A percentile compares a stretch with the other conserved stretches of the same genome.
Conservation (phyloP, 2,329 filamentous ascomycete genomes). For the Cercospora berteroae region DNA sequence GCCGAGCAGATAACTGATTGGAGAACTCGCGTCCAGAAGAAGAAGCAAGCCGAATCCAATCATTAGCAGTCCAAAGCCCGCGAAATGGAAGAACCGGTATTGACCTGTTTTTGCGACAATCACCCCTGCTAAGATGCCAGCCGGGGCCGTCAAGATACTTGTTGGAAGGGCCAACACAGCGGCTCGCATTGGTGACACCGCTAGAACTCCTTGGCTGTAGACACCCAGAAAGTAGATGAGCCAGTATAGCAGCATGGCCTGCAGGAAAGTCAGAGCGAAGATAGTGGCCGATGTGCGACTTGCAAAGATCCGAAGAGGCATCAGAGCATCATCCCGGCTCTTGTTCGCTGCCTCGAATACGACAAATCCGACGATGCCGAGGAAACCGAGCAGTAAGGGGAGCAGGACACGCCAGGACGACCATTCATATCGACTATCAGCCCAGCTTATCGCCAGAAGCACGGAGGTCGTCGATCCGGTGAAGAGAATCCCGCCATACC, state of each 20-base stretch:
- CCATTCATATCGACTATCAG: constrained; percentile 12
- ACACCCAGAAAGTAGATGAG: constrained; percentile 65
- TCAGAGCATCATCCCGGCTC: constrained; percentile 73
- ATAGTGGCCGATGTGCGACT: constrained; percentile 63
- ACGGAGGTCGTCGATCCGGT: constrained; percentile 60
- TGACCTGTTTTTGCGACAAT: constrained; percentile 45
- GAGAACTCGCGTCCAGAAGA: constrained; percentile 29
- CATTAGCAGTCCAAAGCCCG: constrained; percentile 34
- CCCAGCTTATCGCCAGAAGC: constrained; percentile 9
- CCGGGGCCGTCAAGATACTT: constrained; percentile 8
- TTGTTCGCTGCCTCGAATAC: constrained; percentile 49
- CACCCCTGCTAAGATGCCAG: constrained; percentile 23
- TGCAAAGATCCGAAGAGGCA: constrained; percentile 68
- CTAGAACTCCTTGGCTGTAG: constrained; percentile 61
- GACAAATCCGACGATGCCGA: constrained; percentile 57
- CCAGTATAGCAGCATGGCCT: constrained; percentile 73
- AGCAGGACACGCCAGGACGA: constrained; percentile 41
- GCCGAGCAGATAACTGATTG: background rate
- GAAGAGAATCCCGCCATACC: constrained; percentile 62
- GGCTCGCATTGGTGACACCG: constrained; percentile 63
- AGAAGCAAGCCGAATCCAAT: constrained; percentile 37
- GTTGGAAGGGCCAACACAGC: constrained; percentile 25
- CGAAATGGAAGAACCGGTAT: constrained; percentile 52
- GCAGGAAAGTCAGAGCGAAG: constrained; percentile 65
- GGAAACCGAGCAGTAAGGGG: constrained; percentile 75